phyloP scores from a whole-genome alignment of 23 red algal genomes.

The Gracilaria caudata region DNA sequence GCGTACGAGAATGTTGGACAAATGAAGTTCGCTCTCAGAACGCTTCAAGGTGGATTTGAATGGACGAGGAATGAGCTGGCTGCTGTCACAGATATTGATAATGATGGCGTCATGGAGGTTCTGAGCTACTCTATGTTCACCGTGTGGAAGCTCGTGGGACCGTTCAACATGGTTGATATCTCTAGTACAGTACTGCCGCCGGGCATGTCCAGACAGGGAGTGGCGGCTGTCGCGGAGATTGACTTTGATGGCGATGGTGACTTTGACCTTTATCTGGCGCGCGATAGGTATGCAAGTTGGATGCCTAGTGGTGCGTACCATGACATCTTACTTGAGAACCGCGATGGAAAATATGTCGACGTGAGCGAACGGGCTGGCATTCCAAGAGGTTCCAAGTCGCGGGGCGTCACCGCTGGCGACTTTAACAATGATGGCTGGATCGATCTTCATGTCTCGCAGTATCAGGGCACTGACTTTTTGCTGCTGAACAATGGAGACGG shows the following conservation, averaged over 20 bases:
- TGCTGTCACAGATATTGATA: slow-evolving; percentile 24
- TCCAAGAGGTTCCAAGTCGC: not conserved
- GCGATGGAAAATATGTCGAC: slow-evolving; percentile 35
- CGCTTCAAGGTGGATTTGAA: slow-evolving; percentile 1
- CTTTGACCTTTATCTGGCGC: slow-evolving; percentile 52
- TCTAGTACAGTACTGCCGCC: not conserved
- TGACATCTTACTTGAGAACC: slow-evolving; percentile 53
- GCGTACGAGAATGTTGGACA: slow-evolving; percentile 39
- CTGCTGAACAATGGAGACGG: slow-evolving; percentile 65
- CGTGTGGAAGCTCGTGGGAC: slow-evolving; percentile 4
- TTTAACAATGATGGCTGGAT: too few species aligned
- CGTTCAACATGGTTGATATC: slow-evolving; percentile 26
- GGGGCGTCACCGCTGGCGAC: slow-evolving; percentile 64
- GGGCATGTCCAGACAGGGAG: not conserved
- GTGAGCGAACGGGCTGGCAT: slow-evolving; percentile 21
- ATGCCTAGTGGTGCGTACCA: not conserved
- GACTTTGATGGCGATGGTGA: slow-evolving; percentile 61
- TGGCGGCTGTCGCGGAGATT: slow-evolving; percentile 37
- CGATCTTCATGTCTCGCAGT: slow-evolving; percentile 52
- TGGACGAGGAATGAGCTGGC: not conserved
- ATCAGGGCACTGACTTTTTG: slow-evolving; percentile 33
- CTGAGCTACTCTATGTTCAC: not conserved
- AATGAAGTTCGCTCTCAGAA: not conserved
- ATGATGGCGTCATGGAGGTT: slow-evolving; percentile 48
- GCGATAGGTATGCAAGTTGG: not conserved